Evolutionary conservation across 1,139 yeast genomes (phyloP).

Genomic region (Lizanozyma gosingica): DNA sequence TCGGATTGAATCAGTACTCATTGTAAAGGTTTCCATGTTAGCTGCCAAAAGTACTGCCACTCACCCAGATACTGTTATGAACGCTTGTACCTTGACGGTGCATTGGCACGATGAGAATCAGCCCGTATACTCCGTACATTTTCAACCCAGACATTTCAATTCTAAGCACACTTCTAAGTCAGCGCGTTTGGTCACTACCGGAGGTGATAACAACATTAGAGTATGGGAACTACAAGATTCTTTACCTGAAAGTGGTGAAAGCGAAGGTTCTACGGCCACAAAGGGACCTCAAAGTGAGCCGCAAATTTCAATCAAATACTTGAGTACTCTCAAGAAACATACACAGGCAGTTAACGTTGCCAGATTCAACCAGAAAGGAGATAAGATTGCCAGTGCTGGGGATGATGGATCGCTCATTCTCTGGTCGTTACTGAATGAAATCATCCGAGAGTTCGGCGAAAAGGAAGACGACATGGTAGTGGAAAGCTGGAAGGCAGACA

Average conservation of each 20-base stretch:
- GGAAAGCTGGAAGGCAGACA: constrained; percentile 64
- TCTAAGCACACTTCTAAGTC: constrained; percentile 12
- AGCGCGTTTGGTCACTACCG: constrained; percentile 71
- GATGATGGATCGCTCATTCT: constrained; percentile 86
- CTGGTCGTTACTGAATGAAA: constrained; percentile 58
- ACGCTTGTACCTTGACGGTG: constrained; percentile 54
- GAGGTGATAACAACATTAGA: constrained; percentile 88
- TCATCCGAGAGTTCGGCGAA: constrained; percentile 49
- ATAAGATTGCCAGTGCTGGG: constrained; percentile 76
- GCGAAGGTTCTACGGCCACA: constrained; percentile 5
- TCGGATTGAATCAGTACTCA: no score
- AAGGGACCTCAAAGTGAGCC: constrained; percentile 1
- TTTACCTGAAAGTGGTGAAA: constrained; percentile 2
- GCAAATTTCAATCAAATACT: constrained; percentile 41
- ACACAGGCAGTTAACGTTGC: constrained; percentile 93
- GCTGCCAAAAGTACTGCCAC: not conserved
- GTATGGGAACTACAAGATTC: constrained; percentile 33
- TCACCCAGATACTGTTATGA: no score
- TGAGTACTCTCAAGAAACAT: constrained; percentile 76
- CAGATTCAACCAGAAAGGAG: constrained; percentile 64
- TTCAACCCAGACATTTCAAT: constrained; percentile 45
- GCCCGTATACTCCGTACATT: constrained; percentile 78
- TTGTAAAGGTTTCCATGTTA: no score
- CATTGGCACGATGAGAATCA: constrained; percentile 78
- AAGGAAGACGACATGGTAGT: constrained; percentile 44